Percentiles rank a stretch among this genome's conserved stretches.
Conservation (phyloP, 306 rosid genomes). For the Parietaria judaica region DNA sequence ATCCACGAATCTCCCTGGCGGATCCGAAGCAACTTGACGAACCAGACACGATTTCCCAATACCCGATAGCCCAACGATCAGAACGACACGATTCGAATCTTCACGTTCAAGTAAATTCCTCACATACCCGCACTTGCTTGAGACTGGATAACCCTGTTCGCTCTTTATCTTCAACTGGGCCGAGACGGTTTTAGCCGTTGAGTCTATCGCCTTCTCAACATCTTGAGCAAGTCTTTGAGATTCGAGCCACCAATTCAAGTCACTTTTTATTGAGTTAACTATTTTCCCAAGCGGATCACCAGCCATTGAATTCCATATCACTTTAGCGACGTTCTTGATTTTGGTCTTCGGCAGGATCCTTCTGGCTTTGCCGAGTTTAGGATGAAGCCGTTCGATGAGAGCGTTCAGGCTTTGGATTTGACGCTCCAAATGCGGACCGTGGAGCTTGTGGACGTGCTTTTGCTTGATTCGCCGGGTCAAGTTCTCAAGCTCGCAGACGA, state of each 20-base stretch:
- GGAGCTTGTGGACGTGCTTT: slow-evolving; percentile 21
- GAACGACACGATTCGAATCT: slow-evolving; percentile 10
- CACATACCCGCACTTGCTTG: slow-evolving; percentile 16
- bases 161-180: slow-evolving; percentile 18
- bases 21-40: slow-evolving; percentile 24
- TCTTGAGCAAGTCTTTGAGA: slow-evolving; percentile 13
- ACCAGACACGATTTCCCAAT: slow-evolving; percentile 27
- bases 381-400: slow-evolving; percentile 20
- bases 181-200: slow-evolving; percentile 12
- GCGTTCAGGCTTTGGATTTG: slow-evolving; percentile 24
- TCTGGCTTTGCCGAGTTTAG: slow-evolving; percentile 22
- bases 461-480: slow-evolving; percentile 21
- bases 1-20: slow-evolving; percentile 19
- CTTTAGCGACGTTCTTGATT: slow-evolving; percentile 18
- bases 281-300: slow-evolving; percentile 26
- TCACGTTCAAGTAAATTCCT: slow-evolving; percentile 22
- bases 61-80: slow-evolving; percentile 25
- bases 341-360: slow-evolving; percentile 14
- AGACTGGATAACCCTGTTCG: slow-evolving; percentile 25
- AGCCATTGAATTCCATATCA: slow-evolving; percentile 21
- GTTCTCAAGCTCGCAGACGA: slow-evolving; percentile 21
- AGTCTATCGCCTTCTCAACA: slow-evolving; percentile 22
- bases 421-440: slow-evolving; percentile 12
- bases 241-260: slow-evolving; percentile 30
- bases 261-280: slow-evolving; percentile 15